These are phyloP conservation scores for Nothophaeocryptopus gaeumannii DNA, from an alignment of 2,329 filamentous ascomycete genomes.

Conservation along the genomic window DNA sequence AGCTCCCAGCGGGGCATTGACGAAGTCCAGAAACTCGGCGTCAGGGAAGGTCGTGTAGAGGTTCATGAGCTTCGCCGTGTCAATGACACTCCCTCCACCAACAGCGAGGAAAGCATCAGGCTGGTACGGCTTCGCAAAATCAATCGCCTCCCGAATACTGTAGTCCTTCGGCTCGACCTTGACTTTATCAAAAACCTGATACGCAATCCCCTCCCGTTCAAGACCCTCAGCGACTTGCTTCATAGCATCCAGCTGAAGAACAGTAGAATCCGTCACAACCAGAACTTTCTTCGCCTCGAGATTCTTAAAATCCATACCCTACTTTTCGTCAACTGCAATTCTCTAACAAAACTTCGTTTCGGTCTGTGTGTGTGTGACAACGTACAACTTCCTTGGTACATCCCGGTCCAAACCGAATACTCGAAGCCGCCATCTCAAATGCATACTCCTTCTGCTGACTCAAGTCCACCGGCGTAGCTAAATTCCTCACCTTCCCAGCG, in stretches of 20 bases:
- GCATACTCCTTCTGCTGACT: slow-evolving; percentile 88
- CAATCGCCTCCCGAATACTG: slow-evolving; percentile 85
- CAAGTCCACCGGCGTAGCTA: slow-evolving; percentile 74
- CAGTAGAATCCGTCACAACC: slow-evolving; percentile 84
- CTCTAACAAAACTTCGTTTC: slow-evolving; percentile 72
- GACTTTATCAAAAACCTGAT: slow-evolving; percentile 75
- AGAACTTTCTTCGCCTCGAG: slow-evolving; percentile 82
- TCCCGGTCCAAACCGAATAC: slow-evolving; percentile 89
- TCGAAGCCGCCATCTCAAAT: slow-evolving; percentile 96
- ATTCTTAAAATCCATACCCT: slow-evolving; percentile 89
- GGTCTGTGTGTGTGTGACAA: too few relatives aligned
- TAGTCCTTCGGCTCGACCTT: slow-evolving; percentile 92
- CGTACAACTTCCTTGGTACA: slow-evolving; percentile 77
- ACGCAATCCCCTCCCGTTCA: slow-evolving; percentile 73
- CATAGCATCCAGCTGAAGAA: slow-evolving; percentile 82
- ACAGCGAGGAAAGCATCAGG: slow-evolving; percentile 93
- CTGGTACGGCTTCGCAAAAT: slow-evolving; percentile 72
- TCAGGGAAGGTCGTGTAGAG: slow-evolving; percentile 88
- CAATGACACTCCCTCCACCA: slow-evolving; percentile 88
- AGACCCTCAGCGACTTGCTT: slow-evolving; percentile 81
- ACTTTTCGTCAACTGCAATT: not conserved
- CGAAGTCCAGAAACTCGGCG: slow-evolving; percentile 93
- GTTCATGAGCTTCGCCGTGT: slow-evolving; percentile 98
- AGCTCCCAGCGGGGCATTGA: slow-evolving; percentile 89
- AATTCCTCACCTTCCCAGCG: slow-evolving; percentile 48